These are phyloP conservation scores for Flaveria robusta DNA, from an alignment of 129 eudicot species.

Conservation along the genomic window DNA sequence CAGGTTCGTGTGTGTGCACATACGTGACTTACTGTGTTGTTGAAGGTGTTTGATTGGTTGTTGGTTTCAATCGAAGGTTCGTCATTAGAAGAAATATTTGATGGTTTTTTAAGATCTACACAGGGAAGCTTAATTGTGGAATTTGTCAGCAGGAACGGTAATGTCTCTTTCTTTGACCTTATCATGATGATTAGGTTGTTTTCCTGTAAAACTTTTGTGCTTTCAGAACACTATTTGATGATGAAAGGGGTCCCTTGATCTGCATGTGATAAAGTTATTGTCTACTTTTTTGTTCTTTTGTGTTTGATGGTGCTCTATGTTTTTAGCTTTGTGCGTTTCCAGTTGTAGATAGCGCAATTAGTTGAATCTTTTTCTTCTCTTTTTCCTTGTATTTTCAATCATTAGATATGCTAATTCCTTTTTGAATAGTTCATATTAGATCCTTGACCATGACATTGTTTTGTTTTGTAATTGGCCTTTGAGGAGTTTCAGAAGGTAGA, in stretches of 20 bases:
- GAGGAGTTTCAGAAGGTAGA: conserved; percentile 24
- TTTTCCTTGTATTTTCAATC: conserved; percentile 1
- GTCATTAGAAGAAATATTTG: conserved; percentile 1
- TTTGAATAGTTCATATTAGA: conserved; percentile 8
- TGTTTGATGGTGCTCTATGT: conserved; percentile 22
- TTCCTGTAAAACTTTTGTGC: neutral
- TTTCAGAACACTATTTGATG: conserved; percentile 10
- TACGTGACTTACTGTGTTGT: conserved; percentile 5
- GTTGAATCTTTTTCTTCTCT: neutral
- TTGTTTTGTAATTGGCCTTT: conserved; percentile 30
- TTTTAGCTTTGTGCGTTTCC: conserved; percentile 27
- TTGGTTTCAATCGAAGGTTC: conserved; percentile 16
- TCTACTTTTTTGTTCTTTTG: conserved; percentile 37
- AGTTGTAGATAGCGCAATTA: conserved; percentile 35
- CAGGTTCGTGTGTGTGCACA: conserved; percentile 8
- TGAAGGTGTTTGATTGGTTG: conserved; percentile 27
- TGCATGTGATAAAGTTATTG: conserved; percentile 30
- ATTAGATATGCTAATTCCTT: conserved; percentile 17
- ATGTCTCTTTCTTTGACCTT: conserved; percentile 13
- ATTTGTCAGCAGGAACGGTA: conserved; percentile 32
- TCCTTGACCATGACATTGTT: conserved; percentile 8
- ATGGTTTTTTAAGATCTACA: conserved; percentile 38
- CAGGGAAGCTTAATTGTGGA: conserved; percentile 15
- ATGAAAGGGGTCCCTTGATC: conserved; percentile 15
- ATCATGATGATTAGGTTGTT: conserved; percentile 3